phyloP scores from a whole-genome alignment of 2,329 filamentous ascomycete genomes.

The Aspergillus melleus region DNA sequence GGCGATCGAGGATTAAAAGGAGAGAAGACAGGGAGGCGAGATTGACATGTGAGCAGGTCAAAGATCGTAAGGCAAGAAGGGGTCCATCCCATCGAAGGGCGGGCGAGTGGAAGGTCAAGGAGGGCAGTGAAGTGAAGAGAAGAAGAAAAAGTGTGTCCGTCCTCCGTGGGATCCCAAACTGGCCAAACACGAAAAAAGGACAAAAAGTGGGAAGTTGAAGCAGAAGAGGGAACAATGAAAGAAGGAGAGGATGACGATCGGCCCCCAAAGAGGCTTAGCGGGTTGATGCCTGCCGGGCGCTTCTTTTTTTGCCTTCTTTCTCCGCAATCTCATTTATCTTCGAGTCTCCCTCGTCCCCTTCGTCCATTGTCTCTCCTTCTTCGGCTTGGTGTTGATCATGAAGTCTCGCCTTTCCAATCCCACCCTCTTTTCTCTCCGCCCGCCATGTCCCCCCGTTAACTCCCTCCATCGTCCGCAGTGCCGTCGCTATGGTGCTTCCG shows the following conservation, averaged over 20 bases:
- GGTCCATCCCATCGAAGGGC: conserved; percentile 15
- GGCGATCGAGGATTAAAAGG: conserved; percentile 7
- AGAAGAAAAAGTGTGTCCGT: not conserved
- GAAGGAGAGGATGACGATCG: not conserved
- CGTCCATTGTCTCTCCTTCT: not conserved
- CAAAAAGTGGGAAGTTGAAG: conserved; percentile 2
- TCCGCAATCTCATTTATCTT: not conserved
- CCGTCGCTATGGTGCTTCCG: conserved; percentile 11
- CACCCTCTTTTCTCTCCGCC: not conserved
- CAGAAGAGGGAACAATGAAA: not conserved
- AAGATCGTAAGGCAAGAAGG: not conserved
- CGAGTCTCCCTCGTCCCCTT: not conserved
- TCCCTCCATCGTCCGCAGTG: conserved; percentile 19
- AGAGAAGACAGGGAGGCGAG: conserved; percentile 8
- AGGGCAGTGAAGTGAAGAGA: not conserved
- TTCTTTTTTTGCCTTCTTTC: not conserved
- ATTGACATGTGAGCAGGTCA: conserved; percentile 4
- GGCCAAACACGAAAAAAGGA: conserved; percentile 2
- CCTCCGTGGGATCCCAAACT: not conserved
- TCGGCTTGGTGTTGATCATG: not conserved
- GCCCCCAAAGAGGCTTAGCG: not conserved
- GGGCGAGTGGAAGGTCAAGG: not conserved
- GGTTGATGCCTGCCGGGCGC: not conserved
- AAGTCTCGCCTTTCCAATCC: not conserved
- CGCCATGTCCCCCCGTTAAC: conserved; percentile 13